Conservation (phyloP, 768 basidiomycete genomes). For the Russula vinacea region DNA sequence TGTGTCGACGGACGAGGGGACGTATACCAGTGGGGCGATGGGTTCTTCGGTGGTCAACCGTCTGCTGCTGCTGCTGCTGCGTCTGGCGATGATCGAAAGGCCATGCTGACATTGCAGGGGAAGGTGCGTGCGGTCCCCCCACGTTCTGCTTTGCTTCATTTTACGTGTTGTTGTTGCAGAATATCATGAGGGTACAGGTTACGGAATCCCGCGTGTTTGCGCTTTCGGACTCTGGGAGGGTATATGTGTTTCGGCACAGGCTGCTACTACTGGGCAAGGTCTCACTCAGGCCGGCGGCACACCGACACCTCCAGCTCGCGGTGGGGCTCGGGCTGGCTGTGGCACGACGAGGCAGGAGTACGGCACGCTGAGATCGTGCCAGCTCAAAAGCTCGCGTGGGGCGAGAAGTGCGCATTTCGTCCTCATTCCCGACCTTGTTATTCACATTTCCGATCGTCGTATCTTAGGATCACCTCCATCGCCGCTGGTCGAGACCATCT, state of each 20-base stretch:
- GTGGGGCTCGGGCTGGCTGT: constrained; percentile 61
- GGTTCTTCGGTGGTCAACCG: constrained; percentile 44
- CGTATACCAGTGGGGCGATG: constrained; percentile 81
- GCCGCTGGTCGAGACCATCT: constrained; percentile 70
- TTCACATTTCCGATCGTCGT: not conserved
- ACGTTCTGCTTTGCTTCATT: not conserved
- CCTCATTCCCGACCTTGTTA: not conserved
- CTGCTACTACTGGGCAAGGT: constrained; percentile 48
- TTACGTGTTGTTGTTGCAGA: constrained; percentile 41
- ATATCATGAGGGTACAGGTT: constrained; percentile 61
- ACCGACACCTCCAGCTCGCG: constrained; percentile 47
- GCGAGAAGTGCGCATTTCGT: constrained; percentile 47
- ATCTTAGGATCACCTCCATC: constrained; percentile 63
- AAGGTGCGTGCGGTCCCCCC: constrained; percentile 46
- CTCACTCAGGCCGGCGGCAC: constrained; percentile 35
- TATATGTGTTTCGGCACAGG: constrained; percentile 65
- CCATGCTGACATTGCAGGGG: constrained; percentile 56
- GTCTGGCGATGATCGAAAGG: constrained; percentile 35
- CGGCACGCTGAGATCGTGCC: constrained; percentile 64
- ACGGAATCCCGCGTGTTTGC: constrained; percentile 68
- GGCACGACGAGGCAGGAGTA: constrained; percentile 49
- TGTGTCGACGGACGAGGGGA: constrained; percentile 79
- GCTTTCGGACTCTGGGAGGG: constrained; percentile 69
- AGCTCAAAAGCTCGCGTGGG: constrained; percentile 51
- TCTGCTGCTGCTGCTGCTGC: constrained; percentile 8